Evolutionary conservation across 495 filamentous ascomycete species (phyloP).

Genomic region (Penicillium ucsense): DNA sequence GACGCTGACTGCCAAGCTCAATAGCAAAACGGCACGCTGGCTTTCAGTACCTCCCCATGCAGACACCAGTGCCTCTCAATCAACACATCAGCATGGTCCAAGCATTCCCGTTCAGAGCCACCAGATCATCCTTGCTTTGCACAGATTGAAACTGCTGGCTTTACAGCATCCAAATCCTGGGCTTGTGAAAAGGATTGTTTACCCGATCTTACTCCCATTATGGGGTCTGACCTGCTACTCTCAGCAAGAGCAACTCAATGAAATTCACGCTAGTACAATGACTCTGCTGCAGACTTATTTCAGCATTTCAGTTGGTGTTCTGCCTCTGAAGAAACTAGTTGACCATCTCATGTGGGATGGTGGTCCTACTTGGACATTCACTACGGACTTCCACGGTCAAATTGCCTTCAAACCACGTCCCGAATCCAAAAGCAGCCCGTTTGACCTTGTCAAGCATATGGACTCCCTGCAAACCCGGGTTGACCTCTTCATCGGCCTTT

Average conservation of each 20-base stretch:
- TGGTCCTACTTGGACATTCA: slow-evolving; percentile 37
- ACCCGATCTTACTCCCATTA: slow-evolving; percentile 53
- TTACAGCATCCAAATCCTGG: slow-evolving; percentile 64
- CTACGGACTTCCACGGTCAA: slow-evolving; percentile 16
- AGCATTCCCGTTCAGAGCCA: slow-evolving; percentile 14
- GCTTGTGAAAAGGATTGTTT: slow-evolving; percentile 58
- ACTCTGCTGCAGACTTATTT: slow-evolving; percentile 39
- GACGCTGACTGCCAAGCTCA: slow-evolving; percentile 47
- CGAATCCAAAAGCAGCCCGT: slow-evolving; percentile 2
- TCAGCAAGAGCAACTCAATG: slow-evolving; percentile 18
- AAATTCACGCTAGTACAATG: slow-evolving; percentile 23
- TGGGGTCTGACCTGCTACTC: slow-evolving; percentile 58
- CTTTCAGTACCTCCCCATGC: slow-evolving; percentile 9
- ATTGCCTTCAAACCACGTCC: slow-evolving; percentile 26
- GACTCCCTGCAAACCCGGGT: slow-evolving; percentile 32
- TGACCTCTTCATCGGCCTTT: slow-evolving; percentile 43
- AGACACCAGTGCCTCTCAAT: background rate
- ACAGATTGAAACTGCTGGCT: slow-evolving; percentile 47
- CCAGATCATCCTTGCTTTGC: slow-evolving; percentile 33
- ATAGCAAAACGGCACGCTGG: slow-evolving; percentile 16
- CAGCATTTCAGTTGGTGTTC: slow-evolving; percentile 32
- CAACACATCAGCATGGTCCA: background rate
- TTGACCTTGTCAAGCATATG: slow-evolving; percentile 30
- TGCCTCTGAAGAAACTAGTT: slow-evolving; percentile 35
- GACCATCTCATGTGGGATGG: slow-evolving; percentile 47